Evolutionary conservation across 176 grass and related monocot genomes (phyloP).

Genomic region (Panicum miliaceum): DNA sequence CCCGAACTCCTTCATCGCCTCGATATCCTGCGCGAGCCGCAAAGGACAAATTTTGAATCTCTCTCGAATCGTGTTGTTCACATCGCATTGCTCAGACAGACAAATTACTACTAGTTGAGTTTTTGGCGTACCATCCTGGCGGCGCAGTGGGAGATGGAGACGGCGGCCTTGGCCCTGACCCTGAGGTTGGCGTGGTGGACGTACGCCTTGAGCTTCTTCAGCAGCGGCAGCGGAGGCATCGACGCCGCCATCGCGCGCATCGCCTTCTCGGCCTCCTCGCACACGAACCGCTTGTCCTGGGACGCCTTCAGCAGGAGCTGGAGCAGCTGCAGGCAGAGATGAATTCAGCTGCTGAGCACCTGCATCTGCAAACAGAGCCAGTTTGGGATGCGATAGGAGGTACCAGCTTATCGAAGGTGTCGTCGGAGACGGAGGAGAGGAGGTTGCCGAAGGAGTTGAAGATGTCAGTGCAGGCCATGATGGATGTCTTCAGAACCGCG

Average conservation of each 20-base stretch:
- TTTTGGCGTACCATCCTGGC: slow-evolving; percentile 58
- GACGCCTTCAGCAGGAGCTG: slow-evolving; percentile 97
- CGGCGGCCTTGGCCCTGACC: slow-evolving; percentile 90
- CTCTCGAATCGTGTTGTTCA: too few relatives aligned
- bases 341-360: background rate
- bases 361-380: background rate
- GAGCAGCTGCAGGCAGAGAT: slow-evolving; percentile 55
- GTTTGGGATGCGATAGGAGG: background rate
- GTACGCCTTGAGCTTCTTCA: slow-evolving; percentile 77
- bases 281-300: slow-evolving; percentile 97
- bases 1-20: slow-evolving; percentile 75
- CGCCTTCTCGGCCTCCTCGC: slow-evolving; percentile 93
- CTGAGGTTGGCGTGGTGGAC: slow-evolving; percentile 90
- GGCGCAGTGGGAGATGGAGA: slow-evolving; percentile 78
- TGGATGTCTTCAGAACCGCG: slow-evolving; percentile 85
- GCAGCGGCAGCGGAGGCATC: slow-evolving; percentile 68
- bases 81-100: background rate
- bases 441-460: slow-evolving; percentile 60
- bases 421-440: slow-evolving; percentile 53
- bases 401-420: slow-evolving; percentile 86
- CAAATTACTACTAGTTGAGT: too few relatives aligned
- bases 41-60: background rate
- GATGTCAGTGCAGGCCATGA: slow-evolving; percentile 85
- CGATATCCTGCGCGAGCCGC: slow-evolving; percentile 45
- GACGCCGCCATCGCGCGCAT: slow-evolving; percentile 76